phyloP scores from a whole-genome alignment of 768 basidiomycete species.

The Paxillus rubicundulus region DNA sequence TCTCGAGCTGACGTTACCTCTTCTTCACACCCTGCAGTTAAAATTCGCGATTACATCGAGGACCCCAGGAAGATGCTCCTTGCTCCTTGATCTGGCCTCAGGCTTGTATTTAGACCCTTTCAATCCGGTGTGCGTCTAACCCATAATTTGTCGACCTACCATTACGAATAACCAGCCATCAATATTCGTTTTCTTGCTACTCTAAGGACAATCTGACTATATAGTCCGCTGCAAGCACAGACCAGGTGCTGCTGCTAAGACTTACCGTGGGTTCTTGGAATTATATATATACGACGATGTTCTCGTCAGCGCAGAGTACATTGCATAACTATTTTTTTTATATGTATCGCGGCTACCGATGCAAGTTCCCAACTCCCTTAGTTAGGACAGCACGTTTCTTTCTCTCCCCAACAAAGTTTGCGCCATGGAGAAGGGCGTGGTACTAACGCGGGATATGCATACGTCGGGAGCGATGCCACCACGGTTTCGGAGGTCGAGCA shows the following conservation, averaged over 20 bases:
- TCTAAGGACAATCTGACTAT: too few relatives aligned
- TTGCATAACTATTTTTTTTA: background rate
- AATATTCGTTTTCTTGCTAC: too few relatives aligned
- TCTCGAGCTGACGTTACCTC: constrained; percentile 1
- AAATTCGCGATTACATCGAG: constrained; percentile 91
- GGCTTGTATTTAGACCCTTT: background rate
- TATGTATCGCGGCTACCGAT: background rate
- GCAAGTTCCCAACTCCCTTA: background rate
- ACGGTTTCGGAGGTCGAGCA: constrained; percentile 3
- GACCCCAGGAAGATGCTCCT: constrained; percentile 92
- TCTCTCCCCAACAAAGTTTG: background rate
- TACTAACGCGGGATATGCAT: too few relatives aligned
- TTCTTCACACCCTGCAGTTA: constrained; percentile 47
- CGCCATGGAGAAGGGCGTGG: background rate
- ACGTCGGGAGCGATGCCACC: background rate
- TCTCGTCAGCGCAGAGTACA: background rate
- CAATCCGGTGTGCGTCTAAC: background rate
- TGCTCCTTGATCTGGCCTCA: constrained; percentile 27
- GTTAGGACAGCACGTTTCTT: background rate
- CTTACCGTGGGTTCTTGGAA: too few relatives aligned
- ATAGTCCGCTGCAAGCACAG: too few relatives aligned
- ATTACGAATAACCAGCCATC: background rate
- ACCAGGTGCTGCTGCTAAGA: too few relatives aligned
- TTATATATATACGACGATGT: too few relatives aligned
- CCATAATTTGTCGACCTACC: constrained; percentile 12